Conservation (phyloP, 805 yeast species). For the Candida tammaniensis region DNA sequence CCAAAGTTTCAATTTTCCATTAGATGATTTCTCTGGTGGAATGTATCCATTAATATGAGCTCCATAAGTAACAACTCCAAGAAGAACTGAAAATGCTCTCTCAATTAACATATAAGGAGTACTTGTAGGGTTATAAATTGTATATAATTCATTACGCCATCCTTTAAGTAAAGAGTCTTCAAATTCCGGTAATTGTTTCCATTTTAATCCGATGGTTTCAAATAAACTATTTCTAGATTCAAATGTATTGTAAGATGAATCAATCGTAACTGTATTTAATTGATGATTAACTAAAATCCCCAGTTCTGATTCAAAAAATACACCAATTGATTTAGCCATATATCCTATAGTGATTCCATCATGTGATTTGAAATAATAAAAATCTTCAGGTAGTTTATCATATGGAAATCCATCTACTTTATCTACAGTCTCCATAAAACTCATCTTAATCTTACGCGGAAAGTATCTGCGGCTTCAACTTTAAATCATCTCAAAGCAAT, state of each 20-base stretch:
- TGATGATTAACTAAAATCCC: slow-evolving; percentile 21
- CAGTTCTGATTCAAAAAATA: slow-evolving; percentile 15
- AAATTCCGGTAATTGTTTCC: slow-evolving; percentile 32
- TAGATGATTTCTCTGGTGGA: slow-evolving; percentile 35
- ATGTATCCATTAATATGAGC: slow-evolving; percentile 83
- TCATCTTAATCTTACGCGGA: too few species aligned
- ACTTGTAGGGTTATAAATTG: slow-evolving; percentile 57
- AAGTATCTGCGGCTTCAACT: too few species aligned
- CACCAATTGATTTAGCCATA: slow-evolving; percentile 23
- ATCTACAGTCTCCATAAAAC: slow-evolving; percentile 15
- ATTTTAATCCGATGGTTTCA: slow-evolving; percentile 37
- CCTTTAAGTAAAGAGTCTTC: slow-evolving; percentile 43
- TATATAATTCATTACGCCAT: slow-evolving; percentile 86
- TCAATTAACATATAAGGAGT: slow-evolving; percentile 69
- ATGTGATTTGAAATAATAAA: slow-evolving; percentile 27
- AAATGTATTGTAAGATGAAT: slow-evolving; percentile 26
- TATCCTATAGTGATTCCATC: slow-evolving; percentile 30
- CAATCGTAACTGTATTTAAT: slow-evolving; percentile 25
- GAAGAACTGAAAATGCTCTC: slow-evolving; percentile 72
- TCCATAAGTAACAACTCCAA: slow-evolving; percentile 91
- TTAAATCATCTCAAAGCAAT: background rate
- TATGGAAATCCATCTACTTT: slow-evolving; percentile 33
- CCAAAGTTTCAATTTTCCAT: slow-evolving; percentile 62
- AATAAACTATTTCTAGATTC: slow-evolving; percentile 43
- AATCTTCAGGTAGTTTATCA: slow-evolving; percentile 9